Percentiles rank a stretch among this genome's conserved stretches.
phyloP scores from a whole-genome alignment of 352 stramenopile species.

The Globisporangium acanthophoron region DNA sequence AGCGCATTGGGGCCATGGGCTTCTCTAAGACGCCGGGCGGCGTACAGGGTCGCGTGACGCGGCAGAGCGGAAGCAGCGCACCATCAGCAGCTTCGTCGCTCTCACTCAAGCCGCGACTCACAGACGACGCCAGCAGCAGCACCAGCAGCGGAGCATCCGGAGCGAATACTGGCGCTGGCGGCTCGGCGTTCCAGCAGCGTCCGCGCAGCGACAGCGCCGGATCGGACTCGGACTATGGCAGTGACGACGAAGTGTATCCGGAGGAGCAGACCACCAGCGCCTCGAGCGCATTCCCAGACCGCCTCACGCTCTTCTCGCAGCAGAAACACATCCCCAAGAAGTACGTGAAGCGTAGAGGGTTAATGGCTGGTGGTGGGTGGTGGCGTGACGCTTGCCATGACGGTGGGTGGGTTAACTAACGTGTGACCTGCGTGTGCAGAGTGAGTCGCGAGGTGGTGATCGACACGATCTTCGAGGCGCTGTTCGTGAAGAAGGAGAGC shows the following conservation, averaged over 20 bases:
- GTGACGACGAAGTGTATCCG: constrained; percentile 64
- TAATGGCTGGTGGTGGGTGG: neutral
- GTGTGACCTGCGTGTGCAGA: constrained; percentile 10
- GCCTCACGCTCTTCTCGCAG: constrained; percentile 9
- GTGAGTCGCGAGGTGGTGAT: constrained; percentile 78
- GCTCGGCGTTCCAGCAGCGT: constrained; percentile 11
- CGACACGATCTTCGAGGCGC: constrained; percentile 71
- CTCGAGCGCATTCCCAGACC: constrained; percentile 35
- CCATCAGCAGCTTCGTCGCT: constrained; percentile 10
- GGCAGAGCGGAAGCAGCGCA: constrained; percentile 13
- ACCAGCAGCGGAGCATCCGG: constrained; percentile 4
- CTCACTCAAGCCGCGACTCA: constrained; percentile 31
- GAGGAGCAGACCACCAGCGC: constrained; percentile 24
- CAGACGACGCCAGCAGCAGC: constrained; percentile 4
- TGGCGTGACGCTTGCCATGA: neutral
- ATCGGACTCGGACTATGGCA: constrained; percentile 38
- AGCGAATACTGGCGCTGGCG: constrained; percentile 5
- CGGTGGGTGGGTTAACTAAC: no score
- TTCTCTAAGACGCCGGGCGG: constrained; percentile 18
- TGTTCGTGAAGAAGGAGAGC: constrained; percentile 43
- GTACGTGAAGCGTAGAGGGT: constrained; percentile 7
- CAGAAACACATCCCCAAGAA: constrained; percentile 27
- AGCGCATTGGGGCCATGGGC: constrained; percentile 47
- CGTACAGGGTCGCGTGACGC: constrained; percentile 8
- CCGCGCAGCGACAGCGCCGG: constrained; percentile 38